Percentiles rank a stretch among this genome's conserved stretches.
Conservation (phyloP, 371 early-diverging fungal genomes). For the Choanephora cucurbitarum region DNA sequence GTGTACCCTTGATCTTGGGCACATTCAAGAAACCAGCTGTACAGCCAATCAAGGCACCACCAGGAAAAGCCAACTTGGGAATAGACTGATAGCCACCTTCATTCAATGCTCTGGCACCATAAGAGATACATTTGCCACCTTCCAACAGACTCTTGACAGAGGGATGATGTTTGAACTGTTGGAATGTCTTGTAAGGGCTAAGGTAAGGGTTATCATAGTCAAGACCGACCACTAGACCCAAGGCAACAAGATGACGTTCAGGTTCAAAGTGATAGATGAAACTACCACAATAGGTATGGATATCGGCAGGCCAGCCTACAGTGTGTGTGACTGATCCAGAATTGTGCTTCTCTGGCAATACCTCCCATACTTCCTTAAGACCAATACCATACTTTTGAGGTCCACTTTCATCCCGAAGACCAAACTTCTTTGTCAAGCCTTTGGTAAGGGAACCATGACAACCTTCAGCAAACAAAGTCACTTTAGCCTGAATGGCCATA, state of each 20-base stretch:
- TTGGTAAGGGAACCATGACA: constrained; percentile 97
- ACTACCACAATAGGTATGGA: constrained; percentile 90
- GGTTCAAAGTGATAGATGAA: constrained; percentile 94
- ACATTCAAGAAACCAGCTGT: constrained; percentile 97
- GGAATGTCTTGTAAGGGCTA: constrained; percentile 96
- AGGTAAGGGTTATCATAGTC: constrained; percentile 96
- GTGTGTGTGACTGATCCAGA: constrained; percentile 89
- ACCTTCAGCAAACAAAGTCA: constrained; percentile 97
- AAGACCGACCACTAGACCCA: constrained; percentile 92
- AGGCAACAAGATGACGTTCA: constrained; percentile 76
- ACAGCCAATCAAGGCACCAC: constrained; percentile 96
- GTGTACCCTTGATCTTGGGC: constrained; percentile 98
- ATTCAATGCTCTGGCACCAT: constrained; percentile 95
- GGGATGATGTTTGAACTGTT: constrained; percentile 94
- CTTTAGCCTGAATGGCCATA: constrained; percentile 93
- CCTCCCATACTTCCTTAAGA: constrained; percentile 98
- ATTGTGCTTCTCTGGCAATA: constrained; percentile 83
- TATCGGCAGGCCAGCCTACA: constrained; percentile 93
- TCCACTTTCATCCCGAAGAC: constrained; percentile 80
- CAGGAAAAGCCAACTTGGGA: constrained; percentile 94
- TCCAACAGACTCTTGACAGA: constrained; percentile 77
- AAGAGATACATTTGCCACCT: constrained; percentile 91
- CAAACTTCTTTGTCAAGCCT: constrained; percentile 83
- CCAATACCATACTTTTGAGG: constrained; percentile 94
- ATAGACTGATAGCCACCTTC: constrained; percentile 96